Base-by-base conservation (phyloP, 176 grass and related monocot species). In the Cenchrus fungigraminus region DNA sequence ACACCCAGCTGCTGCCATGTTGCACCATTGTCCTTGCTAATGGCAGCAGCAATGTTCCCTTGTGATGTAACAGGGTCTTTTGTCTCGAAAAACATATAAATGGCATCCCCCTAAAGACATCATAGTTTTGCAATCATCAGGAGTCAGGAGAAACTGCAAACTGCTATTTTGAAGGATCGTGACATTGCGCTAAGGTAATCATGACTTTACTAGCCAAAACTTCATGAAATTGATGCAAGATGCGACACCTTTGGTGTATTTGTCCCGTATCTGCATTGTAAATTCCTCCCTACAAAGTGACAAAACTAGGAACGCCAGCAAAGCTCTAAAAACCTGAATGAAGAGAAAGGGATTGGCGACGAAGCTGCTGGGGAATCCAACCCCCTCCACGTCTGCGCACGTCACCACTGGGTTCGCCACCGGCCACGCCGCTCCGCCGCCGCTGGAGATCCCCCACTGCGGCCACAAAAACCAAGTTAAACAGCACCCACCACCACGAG, bases 1-100 rank as follows among this genome's bases (percentile, higher is more conserved):
- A 95, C 84, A 20, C 96, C 93, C 59, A 98, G 16, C 49, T 89
- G 93, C 14, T 86, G 83, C 96, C 96, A 98, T 71, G 93, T 92
- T 49, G 81, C 86, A 13, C 96, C 96, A 0, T 81, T 59, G 10
- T 98, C 89, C 89, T 86, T 92, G 93, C 96, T 98, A 73, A 98
- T 44, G 6, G 96, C 93, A 66, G 85, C 96, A 49, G 93, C 93
- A 83, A 98, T 98, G 77, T 98, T 91, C 1, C 96, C 96, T 86
- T 95, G 86, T 60, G 67, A 86, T 75, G 96, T 86, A 11, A 88
- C 47, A 1, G 93, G 66, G 56, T 95, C 90, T 80, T 98, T 98
- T 2, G 96, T 89, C 88, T 98, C 93, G 12, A 94, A 95, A 57
- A 98, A 95, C 91, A 98, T 91, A 67, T 98, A 98, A 44, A 98